Conservation (phyloP, 1,284 basidiomycete species). For the Marasmius fiardii region DNA sequence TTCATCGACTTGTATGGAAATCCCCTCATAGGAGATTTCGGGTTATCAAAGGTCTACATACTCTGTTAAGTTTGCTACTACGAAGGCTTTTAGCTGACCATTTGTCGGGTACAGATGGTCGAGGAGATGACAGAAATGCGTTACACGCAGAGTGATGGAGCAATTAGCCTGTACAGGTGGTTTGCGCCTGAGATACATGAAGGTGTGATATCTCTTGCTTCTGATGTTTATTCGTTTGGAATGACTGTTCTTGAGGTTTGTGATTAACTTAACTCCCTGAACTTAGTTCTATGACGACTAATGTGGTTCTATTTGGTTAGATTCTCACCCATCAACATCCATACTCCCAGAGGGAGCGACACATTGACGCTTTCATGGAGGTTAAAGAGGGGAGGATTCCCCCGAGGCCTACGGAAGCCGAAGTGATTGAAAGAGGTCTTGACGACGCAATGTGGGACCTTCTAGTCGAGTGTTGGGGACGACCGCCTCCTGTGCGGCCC, state of each 20-base stretch:
- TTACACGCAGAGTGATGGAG: conserved; percentile 44
- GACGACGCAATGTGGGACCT: no score
- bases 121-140: conserved; percentile 49
- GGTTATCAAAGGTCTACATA: background rate
- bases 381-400: no score
- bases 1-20: background rate
- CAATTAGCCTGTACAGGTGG: conserved; percentile 32
- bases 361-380: no score
- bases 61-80: background rate
- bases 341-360: no score
- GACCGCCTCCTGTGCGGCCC: no score
- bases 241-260: conserved; percentile 47
- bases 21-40: conserved; percentile 1
- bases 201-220: conserved; percentile 41
- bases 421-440: no score
- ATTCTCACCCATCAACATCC: no score
- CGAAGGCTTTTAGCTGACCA: background rate
- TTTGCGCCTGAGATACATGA: conserved; percentile 52
- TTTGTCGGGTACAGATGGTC: conserved; percentile 37
- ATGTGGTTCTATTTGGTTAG: no score
- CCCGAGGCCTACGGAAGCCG: no score
- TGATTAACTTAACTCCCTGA: no score
- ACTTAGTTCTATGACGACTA: no score
- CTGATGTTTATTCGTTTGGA: conserved; percentile 43
- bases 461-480: no score